Evolutionary conservation across 176 grass and related monocot genomes (phyloP), one percentile per base, ranked within the genome.

Genomic region (Eragrostis nindensis): DNA sequence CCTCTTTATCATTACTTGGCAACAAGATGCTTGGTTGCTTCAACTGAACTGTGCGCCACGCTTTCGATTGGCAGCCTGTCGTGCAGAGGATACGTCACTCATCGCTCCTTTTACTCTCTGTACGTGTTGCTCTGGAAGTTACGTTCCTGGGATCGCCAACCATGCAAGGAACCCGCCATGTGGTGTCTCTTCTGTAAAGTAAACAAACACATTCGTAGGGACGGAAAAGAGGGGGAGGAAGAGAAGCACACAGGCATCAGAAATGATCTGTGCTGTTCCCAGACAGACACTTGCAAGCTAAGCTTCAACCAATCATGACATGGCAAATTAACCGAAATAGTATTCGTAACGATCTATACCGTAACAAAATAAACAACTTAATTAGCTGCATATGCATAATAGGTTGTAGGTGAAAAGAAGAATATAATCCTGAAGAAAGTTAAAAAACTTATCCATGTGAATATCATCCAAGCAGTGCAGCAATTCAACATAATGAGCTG

Each of bases 181-280:
- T 73, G 84, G 30, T 36, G 11, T 71, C 38, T 17, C 7, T 32
- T 65, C 76, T 73, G 76, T 80, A 86, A 86, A 86, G 68, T 53
- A 29, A 42, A 44, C 22, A 45, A 7, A 59, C 39, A 15, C 15
- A 10, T 6, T 22, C 1, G 32, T 36, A 36, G 32, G 32, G 32
- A 36, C 32, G 32, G 10, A 70, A 26, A 56, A 69, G 40, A 44
- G 3, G 44, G 13, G 2, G 30, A 15, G 6, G 26, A 26, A 38
- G 21, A 30, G 30, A 25, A 45, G 14, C 36, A 62, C 44, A 54
- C 8, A 26, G 56, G 46, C 45, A 17, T 21, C 18, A 53, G 50
- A 46, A 39, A 57, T 70, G 26, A 77, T 68, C 39, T 60, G 52
- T 44, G 8, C 5, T 38, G 15, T 30, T 11, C 27, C 57, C 55